Evolutionary conservation across 192 early-diverging fungal species (phyloP).

Genomic region (Funneliformis mosseae): DNA sequence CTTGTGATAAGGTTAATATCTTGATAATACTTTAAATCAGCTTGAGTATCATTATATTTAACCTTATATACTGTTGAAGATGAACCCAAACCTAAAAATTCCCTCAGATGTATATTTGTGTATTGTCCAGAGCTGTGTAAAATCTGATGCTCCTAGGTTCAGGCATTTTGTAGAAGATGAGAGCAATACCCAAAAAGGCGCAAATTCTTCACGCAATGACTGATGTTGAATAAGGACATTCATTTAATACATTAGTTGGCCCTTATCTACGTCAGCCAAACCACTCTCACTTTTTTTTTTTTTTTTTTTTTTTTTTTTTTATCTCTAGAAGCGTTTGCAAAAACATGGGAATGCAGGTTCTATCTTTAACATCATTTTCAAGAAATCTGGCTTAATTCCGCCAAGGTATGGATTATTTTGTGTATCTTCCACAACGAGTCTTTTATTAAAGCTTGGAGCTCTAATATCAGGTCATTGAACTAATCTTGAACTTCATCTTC

Average conservation of each 20-base stretch:
- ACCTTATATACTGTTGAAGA: constrained; percentile 16
- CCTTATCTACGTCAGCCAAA: constrained; percentile 9
- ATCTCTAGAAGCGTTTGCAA: constrained; percentile 13
- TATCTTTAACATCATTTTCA: not conserved
- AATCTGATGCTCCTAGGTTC: constrained; percentile 5
- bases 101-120: constrained; percentile 3
- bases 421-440: not conserved
- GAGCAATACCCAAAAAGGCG: constrained; percentile 9
- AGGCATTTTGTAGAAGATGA: constrained; percentile 15
- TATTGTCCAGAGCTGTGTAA: not conserved
- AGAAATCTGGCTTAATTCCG: constrained; percentile 1
- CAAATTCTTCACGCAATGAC: not conserved
- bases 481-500: not conserved
- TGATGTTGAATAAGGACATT: constrained; percentile 18
- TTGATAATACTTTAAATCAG: not conserved
- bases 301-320: constrained; percentile 21
- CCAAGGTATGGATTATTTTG: constrained; percentile 21
- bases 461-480: constrained; percentile 6
- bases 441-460: not conserved
- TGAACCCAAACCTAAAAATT: not conserved
- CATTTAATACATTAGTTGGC: constrained; percentile 16
- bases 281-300: constrained; percentile 6
- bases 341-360: constrained; percentile 14
- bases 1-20: not conserved
- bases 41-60: not conserved